Percentiles rank a stretch among this genome's conserved stretches.
Evolutionary conservation across 257 asterid species (phyloP).

Genomic region (Solanum gandarillasii): DNA sequence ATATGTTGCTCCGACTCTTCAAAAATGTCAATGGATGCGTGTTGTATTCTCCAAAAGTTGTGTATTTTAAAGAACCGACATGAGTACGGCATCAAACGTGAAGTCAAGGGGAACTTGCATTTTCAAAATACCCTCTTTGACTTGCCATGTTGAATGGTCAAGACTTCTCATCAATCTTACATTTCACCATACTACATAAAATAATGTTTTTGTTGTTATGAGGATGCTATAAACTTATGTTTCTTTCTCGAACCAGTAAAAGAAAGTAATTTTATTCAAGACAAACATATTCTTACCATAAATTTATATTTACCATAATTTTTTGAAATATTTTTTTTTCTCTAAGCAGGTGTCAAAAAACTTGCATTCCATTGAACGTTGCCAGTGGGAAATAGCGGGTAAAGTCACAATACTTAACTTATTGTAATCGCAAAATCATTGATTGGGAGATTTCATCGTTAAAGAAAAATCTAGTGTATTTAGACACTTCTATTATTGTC

Average conservation of each 20-base stretch:
- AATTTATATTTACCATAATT: neutral
- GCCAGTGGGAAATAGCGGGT: neutral
- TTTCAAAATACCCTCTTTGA: neutral
- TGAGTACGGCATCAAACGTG: no score
- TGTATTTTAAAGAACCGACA: neutral
- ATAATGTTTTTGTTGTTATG: neutral
- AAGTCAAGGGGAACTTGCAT: neutral
- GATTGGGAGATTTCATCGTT: neutral
- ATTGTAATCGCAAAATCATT: neutral
- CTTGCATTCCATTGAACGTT: neutral
- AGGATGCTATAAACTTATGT: neutral
- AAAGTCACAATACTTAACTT: neutral
- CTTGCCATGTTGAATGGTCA: neutral
- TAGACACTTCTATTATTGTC: neutral
- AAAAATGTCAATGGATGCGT: neutral
- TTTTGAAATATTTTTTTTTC: neutral
- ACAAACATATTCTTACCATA: neutral
- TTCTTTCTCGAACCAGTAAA: neutral
- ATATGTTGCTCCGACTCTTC: neutral
- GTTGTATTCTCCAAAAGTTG: neutral
- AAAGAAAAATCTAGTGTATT: neutral
- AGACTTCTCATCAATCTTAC: neutral
- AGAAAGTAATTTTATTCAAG: no score
- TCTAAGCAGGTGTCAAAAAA: neutral
- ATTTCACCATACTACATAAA: neutral